Evolutionary conservation across 176 grass and related monocot species (phyloP).

Genomic region (Triticum urartu): DNA sequence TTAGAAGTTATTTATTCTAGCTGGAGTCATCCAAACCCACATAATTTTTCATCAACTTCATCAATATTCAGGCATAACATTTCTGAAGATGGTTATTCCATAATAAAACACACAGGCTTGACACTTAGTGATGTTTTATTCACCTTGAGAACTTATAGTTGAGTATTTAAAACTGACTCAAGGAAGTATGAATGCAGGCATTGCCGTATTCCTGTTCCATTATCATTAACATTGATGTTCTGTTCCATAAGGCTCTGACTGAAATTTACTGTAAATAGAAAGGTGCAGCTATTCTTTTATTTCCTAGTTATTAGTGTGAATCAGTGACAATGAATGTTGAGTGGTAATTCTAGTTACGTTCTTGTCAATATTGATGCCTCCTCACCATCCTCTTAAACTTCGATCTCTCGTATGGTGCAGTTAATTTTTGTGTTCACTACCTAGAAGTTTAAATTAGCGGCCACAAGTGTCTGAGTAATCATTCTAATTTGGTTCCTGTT

Average conservation of each 20-base stretch:
- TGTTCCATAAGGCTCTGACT: not conserved
- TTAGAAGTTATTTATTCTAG: not conserved
- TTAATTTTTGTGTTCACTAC: not conserved
- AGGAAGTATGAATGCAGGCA: not conserved
- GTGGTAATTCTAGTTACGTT: not conserved
- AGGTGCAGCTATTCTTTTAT: not conserved
- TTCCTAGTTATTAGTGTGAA: not conserved
- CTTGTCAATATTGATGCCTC: not conserved
- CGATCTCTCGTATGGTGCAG: not conserved
- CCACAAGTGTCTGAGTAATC: not conserved
- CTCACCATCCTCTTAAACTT: not conserved
- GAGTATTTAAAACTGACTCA: slow-evolving; percentile 1
- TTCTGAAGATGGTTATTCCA: not conserved
- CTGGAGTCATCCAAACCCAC: not conserved
- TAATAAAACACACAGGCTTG: not conserved
- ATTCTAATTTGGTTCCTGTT: not conserved
- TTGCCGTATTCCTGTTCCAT: not conserved
- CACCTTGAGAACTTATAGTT: not conserved
- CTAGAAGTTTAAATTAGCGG: not conserved
- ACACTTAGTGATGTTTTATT: slow-evolving; percentile 13
- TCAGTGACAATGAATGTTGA: not conserved
- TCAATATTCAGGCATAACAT: not conserved
- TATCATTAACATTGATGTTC: not conserved
- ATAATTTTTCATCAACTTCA: not conserved
- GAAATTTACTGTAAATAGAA: not conserved